Percentiles rank a stretch among this genome's conserved stretches.
phyloP scores from a whole-genome alignment of 108 stramenopile genomes.

The Halocafeteria seosinensis region DNA sequence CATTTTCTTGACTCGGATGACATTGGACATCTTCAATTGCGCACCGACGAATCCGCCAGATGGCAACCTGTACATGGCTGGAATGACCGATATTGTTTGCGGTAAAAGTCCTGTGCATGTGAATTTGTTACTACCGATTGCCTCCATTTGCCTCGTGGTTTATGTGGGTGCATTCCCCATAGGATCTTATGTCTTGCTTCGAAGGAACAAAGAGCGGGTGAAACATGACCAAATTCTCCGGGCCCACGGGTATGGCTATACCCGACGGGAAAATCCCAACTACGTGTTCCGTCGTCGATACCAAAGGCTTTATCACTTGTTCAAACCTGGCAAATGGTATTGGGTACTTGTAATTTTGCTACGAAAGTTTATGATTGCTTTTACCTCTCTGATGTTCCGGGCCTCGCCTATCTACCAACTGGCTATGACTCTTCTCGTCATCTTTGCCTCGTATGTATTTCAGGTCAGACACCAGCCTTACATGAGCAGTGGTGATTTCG shows the following conservation, averaged over 20 bases:
- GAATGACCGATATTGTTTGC: conserved; percentile 1
- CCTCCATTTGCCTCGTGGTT: background rate
- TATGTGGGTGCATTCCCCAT: conserved; percentile 5
- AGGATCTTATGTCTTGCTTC: background rate
- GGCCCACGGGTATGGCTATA: conserved; percentile 5
- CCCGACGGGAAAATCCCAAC: background rate
- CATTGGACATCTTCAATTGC: conserved; percentile 25
- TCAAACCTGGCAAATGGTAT: conserved; percentile 11
- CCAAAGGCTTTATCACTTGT: conserved; percentile 12
- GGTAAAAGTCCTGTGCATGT: background rate
- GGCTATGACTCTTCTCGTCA: conserved; percentile 11
- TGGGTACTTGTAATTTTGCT: conserved; percentile 17
- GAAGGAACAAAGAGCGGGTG: background rate
- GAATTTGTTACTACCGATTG: conserved; percentile 11
- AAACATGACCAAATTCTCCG: conserved; percentile 17
- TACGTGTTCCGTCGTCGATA: conserved; percentile 16
- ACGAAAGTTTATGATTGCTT: conserved; percentile 15
- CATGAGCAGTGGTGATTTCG: background rate
- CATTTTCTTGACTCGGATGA: conserved; percentile 13
- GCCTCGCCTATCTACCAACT: conserved; percentile 7
- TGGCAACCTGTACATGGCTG: conserved; percentile 19
- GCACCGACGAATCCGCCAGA: conserved; percentile 6
- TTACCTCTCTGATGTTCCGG: conserved; percentile 8
- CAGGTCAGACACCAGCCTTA: conserved; percentile 15
- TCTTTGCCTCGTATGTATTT: conserved; percentile 14